phyloP scores from a whole-genome alignment of 129 eudicot genomes.

The Artemisia argyi region DNA sequence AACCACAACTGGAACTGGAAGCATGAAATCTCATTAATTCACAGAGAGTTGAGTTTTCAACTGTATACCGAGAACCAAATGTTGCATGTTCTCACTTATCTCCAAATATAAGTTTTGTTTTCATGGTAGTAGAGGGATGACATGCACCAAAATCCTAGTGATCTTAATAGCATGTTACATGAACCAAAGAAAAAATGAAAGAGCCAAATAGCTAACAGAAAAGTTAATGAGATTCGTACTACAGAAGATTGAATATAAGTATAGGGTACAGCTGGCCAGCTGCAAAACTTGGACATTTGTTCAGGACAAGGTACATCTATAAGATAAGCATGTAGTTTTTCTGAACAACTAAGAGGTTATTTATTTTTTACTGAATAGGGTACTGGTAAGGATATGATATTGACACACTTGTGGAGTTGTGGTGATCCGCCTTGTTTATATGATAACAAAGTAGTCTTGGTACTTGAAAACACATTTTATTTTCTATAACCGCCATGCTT shows the following conservation, averaged over 20 bases:
- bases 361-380: background rate
- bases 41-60: too few species aligned
- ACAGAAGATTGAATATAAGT: constrained; percentile 2
- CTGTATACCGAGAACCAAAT: too few species aligned
- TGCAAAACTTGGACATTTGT: constrained; percentile 38
- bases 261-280: constrained; percentile 38
- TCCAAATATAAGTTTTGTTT: too few species aligned
- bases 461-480: constrained; percentile 1
- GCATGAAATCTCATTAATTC: too few species aligned
- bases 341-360: constrained; percentile 10
- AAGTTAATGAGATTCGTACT: background rate
- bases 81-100: too few species aligned
- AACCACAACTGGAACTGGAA: too few species aligned
- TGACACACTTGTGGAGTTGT: constrained; percentile 16
- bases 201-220: constrained; percentile 5
- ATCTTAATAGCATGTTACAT: too few species aligned
- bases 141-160: too few species aligned
- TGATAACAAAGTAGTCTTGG: constrained; percentile 13
- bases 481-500: constrained; percentile 27
- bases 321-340: constrained; percentile 17
- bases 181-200: background rate
- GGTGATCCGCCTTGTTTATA: constrained; percentile 26
- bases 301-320: constrained; percentile 37
- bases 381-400: background rate
- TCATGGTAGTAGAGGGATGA: too few species aligned